Percentiles rank a stretch among this genome's conserved stretches.
These are phyloP conservation scores for Nyctanthes arbortristis DNA, from an alignment of 257 asterid genomes.

Conservation along the genomic window DNA sequence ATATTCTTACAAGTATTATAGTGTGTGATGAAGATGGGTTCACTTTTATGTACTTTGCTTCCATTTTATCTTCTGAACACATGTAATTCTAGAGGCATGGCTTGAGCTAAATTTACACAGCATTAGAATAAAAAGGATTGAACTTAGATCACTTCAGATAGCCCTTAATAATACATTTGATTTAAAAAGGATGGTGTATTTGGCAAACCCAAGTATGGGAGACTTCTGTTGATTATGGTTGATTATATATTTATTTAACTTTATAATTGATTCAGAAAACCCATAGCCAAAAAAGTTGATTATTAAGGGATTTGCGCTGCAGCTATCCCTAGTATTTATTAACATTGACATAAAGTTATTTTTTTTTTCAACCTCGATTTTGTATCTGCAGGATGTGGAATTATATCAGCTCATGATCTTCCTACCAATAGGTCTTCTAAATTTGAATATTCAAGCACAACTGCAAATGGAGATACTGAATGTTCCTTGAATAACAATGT, in stretches of 20 bases:
- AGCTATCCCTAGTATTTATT: background rate
- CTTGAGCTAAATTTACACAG: background rate
- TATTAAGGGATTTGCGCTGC: slow-evolving; percentile 3
- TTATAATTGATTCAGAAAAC: too few relatives aligned
- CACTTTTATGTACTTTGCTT: background rate
- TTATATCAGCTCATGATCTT: slow-evolving; percentile 25
- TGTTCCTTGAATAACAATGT: slow-evolving; percentile 22
- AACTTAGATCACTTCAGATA: background rate
- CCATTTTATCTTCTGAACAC: background rate
- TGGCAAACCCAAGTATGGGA: background rate
- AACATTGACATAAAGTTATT: slow-evolving; percentile 20
- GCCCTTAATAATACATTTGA: background rate
- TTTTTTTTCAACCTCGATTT: slow-evolving; percentile 20
- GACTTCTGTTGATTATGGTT: background rate
- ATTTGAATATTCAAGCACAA: slow-evolving; percentile 31
- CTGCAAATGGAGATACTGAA: slow-evolving; percentile 29
- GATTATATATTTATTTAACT: background rate
- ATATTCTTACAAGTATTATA: too few relatives aligned
- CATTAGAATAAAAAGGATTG: background rate
- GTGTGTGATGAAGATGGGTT: too few relatives aligned
- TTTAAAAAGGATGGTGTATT: background rate
- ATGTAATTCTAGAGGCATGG: background rate
- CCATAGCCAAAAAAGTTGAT: too few relatives aligned
- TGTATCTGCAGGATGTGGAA: slow-evolving; percentile 39
- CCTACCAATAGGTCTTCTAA: slow-evolving; percentile 23